Evolutionary conservation across 805 yeast species (phyloP).

Genomic region (Pichia rugopelliculosa): DNA sequence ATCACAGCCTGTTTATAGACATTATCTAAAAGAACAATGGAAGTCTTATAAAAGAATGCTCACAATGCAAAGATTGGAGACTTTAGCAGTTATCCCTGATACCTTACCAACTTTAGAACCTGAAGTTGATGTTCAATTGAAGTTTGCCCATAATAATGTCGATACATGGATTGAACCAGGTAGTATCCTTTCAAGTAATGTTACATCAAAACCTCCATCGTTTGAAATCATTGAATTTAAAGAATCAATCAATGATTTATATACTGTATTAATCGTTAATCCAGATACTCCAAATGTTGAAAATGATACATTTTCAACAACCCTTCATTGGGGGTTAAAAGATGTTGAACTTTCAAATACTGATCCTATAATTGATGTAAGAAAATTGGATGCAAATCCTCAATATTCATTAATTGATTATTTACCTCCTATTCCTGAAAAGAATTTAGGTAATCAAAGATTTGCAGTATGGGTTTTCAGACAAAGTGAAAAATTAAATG

Average conservation of each 20-base stretch:
- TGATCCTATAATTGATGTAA: slow-evolving; percentile 48
- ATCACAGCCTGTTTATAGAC: slow-evolving; percentile 72
- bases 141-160: slow-evolving; percentile 57
- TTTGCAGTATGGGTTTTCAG: slow-evolving; percentile 86
- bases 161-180: slow-evolving; percentile 79
- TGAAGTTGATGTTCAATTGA: slow-evolving; percentile 61
- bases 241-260: slow-evolving; percentile 42
- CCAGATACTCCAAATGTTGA: slow-evolving; percentile 84
- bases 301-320: slow-evolving; percentile 61
- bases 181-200: slow-evolving; percentile 58
- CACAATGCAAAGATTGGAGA: slow-evolving; percentile 87
- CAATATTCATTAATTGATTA: slow-evolving; percentile 50
- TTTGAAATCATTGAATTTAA: slow-evolving; percentile 69
- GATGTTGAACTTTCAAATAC: slow-evolving; percentile 56
- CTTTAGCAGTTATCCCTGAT: slow-evolving; percentile 81
- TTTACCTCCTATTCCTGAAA: slow-evolving; percentile 82
- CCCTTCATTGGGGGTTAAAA: slow-evolving; percentile 68
- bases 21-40: slow-evolving; percentile 66
- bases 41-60: slow-evolving; percentile 60
- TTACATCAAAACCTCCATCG: slow-evolving; percentile 70
- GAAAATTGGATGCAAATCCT: slow-evolving; percentile 29
- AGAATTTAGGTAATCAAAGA: slow-evolving; percentile 77
- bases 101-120: slow-evolving; percentile 88
- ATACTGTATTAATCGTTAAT: slow-evolving; percentile 76
- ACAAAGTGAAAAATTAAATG: slow-evolving; percentile 37